Conservation (phyloP, 2,329 filamentous ascomycete species). For the Fusarium sororula region DNA sequence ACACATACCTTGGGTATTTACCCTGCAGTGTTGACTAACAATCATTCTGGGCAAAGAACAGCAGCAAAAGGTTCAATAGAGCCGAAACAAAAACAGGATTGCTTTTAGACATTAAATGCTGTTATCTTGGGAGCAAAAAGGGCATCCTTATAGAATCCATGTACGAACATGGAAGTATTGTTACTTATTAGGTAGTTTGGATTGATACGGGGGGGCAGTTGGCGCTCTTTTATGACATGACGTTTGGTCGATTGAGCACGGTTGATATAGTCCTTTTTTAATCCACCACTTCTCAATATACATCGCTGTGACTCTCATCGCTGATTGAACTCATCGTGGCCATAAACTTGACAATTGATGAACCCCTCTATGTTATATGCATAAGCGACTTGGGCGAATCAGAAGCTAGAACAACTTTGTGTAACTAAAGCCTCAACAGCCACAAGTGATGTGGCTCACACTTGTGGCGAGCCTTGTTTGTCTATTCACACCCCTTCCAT, state of each 20-base stretch:
- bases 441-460: background rate
- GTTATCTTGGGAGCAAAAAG: background rate
- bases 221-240: slow-evolving; percentile 20
- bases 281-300: background rate
- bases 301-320: background rate
- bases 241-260: background rate
- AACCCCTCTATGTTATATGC: background rate
- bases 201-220: background rate
- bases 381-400: background rate
- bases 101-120: slow-evolving; percentile 10
- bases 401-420: background rate
- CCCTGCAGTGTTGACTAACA: background rate
- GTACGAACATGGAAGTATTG: background rate
- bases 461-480: background rate
- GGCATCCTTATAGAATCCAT: slow-evolving; percentile 14
- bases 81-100: background rate
- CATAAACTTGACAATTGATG: background rate
- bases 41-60: background rate
- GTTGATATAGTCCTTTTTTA: slow-evolving; percentile 3
- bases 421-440: background rate
- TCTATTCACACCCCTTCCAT: slow-evolving; percentile 1
- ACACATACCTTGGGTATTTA: background rate
- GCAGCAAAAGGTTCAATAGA: background rate
- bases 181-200: background rate
- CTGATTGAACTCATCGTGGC: background rate